Conservation (phyloP, 2,329 filamentous ascomycete species). For the Ceratocystiopsis brevicomis region DNA sequence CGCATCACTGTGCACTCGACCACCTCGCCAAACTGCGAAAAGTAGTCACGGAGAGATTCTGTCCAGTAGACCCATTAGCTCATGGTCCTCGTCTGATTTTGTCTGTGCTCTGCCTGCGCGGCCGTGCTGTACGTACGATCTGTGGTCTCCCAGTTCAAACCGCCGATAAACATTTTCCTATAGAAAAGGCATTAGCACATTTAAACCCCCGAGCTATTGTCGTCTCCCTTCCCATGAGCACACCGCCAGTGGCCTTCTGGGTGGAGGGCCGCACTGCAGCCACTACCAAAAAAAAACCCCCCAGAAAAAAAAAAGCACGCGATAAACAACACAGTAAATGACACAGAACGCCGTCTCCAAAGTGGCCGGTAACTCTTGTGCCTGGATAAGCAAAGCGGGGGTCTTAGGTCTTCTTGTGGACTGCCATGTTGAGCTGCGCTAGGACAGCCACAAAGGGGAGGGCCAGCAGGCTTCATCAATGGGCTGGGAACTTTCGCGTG, state of each 20-base stretch:
- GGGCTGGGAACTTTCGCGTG: too few species aligned
- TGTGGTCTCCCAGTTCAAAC: slow-evolving; percentile 96
- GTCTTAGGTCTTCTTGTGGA: too few species aligned
- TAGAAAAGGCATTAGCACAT: background rate
- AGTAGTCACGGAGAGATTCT: slow-evolving; percentile 96
- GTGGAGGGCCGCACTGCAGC: background rate
- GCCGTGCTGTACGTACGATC: slow-evolving; percentile 6
- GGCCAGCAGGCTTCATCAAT: too few species aligned
- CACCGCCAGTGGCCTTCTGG: too few species aligned
- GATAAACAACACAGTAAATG: too few species aligned
- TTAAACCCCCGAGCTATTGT: too few species aligned
- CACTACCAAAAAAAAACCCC: background rate
- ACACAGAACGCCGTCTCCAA: too few species aligned
- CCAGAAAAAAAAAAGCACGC: background rate
- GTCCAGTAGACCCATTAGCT: background rate
- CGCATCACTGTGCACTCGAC: slow-evolving; percentile 99
- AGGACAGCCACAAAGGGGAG: too few species aligned
- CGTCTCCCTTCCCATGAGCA: too few species aligned
- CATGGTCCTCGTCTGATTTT: background rate
- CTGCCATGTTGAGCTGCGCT: too few species aligned
- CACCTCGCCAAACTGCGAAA: slow-evolving; percentile 93
- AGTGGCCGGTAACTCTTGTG: too few species aligned
- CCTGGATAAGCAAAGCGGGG: too few species aligned
- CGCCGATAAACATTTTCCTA: slow-evolving; percentile 99
- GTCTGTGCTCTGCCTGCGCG: background rate